Conservation (phyloP, 2,329 filamentous ascomycete species). For the Fusarium circinatum region DNA sequence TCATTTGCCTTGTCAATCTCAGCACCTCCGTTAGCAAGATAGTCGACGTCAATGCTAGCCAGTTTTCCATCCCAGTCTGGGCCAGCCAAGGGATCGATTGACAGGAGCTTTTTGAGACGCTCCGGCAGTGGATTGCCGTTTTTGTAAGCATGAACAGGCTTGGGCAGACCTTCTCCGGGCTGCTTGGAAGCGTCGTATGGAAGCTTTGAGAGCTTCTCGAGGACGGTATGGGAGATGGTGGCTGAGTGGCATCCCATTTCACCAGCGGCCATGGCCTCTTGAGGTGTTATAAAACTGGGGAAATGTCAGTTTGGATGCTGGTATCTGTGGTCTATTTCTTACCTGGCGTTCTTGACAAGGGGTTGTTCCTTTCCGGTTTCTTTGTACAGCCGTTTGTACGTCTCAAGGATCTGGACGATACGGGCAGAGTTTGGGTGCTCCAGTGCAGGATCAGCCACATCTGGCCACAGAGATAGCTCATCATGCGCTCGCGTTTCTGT, state of each 20-base stretch:
- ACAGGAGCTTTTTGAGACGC: conserved; percentile 49
- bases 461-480: conserved; percentile 56
- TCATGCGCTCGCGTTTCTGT: conserved; percentile 57
- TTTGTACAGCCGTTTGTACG: conserved; percentile 56
- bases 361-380: conserved; percentile 61
- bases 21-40: conserved; percentile 56
- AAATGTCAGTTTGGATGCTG: background rate
- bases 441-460: conserved; percentile 57
- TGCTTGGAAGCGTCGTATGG: conserved; percentile 51
- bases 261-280: conserved; percentile 58
- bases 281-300: conserved; percentile 53
- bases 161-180: conserved; percentile 52
- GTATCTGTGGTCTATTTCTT: background rate
- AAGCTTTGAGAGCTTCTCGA: conserved; percentile 53
- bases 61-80: conserved; percentile 53
- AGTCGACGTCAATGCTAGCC: conserved; percentile 55
- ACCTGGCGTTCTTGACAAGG: conserved; percentile 58
- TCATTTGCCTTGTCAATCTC: conserved; percentile 56
- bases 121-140: conserved; percentile 47
- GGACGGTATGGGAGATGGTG: conserved; percentile 54
- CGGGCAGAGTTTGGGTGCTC: conserved; percentile 60
- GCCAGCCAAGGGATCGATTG: conserved; percentile 53
- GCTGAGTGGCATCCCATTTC: conserved; percentile 59
- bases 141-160: conserved; percentile 54
- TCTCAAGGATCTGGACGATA: conserved; percentile 60